These are phyloP conservation scores for Fraxinus paxiana DNA, from an alignment of 305 asterid genomes.

Conservation along the genomic window DNA sequence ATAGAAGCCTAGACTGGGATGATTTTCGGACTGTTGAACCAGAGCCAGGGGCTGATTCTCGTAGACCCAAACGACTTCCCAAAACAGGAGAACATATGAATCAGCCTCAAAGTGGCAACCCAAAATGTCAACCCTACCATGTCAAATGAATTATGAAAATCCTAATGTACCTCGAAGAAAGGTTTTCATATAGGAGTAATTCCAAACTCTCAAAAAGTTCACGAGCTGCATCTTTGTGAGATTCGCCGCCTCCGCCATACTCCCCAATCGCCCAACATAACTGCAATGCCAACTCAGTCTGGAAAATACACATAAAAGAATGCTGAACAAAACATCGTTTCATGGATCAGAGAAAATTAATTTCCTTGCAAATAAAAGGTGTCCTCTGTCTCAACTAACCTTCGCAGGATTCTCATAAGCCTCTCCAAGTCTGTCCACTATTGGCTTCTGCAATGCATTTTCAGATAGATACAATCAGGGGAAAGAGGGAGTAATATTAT, in stretches of 20 bases:
- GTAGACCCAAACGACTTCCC: constrained; percentile 71
- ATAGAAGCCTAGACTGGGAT: constrained; percentile 80
- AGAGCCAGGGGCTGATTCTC: constrained; percentile 62
- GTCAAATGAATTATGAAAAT: constrained; percentile 16
- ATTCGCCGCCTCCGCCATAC: constrained; percentile 86
- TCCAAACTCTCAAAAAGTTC: constrained; percentile 95
- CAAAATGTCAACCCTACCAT: neutral
- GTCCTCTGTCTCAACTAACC: constrained; percentile 35
- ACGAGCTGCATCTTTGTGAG: constrained; percentile 84
- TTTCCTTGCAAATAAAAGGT: constrained; percentile 12
- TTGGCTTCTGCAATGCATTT: constrained; percentile 63
- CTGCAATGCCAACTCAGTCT: constrained; percentile 88
- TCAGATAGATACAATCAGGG: constrained; percentile 3
- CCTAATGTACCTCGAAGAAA: constrained; percentile 61
- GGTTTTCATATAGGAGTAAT: constrained; percentile 79
- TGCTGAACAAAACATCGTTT: neutral
- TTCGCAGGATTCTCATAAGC: constrained; percentile 72
- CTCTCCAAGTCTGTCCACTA: constrained; percentile 82
- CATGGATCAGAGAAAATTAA: constrained; percentile 18
- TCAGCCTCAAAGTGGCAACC: constrained; percentile 12
- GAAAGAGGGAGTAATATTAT: constrained; percentile 12
- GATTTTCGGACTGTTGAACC: constrained; percentile 60
- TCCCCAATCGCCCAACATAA: constrained; percentile 98
- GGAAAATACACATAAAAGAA: constrained; percentile 25
- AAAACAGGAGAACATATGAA: constrained; percentile 12